Percentiles rank a stretch among this genome's conserved stretches.
Conservation (phyloP, 306 rosid species). For the Sicyos edulis region DNA sequence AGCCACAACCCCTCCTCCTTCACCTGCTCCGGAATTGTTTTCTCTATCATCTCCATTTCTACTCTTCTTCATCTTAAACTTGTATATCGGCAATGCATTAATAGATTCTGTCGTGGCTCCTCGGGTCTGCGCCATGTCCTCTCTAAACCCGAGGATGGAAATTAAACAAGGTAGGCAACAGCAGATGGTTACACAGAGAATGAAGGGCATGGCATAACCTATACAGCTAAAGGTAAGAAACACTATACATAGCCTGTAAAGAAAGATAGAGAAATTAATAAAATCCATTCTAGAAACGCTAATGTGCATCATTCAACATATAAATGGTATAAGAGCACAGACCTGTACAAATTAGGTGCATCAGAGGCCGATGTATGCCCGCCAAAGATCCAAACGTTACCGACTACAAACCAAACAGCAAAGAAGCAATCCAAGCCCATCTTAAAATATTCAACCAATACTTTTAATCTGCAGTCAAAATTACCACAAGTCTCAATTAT, state of each 20-base stretch:
- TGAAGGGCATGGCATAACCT: constrained; percentile 98
- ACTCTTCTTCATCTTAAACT: constrained; percentile 74
- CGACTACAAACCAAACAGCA: constrained; percentile 96
- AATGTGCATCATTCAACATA: background rate
- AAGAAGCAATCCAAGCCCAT: constrained; percentile 93
- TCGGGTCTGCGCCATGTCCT: constrained; percentile 68
- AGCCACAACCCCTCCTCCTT: constrained; percentile 87
- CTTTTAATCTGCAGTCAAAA: constrained; percentile 54
- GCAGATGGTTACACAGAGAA: constrained; percentile 94
- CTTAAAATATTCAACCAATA: constrained; percentile 78
- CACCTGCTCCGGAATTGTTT: constrained; percentile 41
- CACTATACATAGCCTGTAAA: constrained; percentile 84
- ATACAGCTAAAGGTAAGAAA: constrained; percentile 92
- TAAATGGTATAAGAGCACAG: constrained; percentile 21
- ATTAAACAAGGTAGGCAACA: constrained; percentile 96
- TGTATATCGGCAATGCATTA: constrained; percentile 73
- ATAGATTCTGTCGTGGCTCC: constrained; percentile 94
- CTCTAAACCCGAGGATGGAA: constrained; percentile 88
- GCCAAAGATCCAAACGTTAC: constrained; percentile 97
- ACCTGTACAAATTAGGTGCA: constrained; percentile 96
- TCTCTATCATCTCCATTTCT: constrained; percentile 45
- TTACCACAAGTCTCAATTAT: background rate
- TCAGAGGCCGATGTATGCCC: constrained; percentile 60
- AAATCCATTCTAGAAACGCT: background rate
- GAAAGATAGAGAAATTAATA: constrained; percentile 25